These are phyloP conservation scores for Jasminum sambac DNA, from an alignment of 257 asterid genomes.

Conservation along the genomic window DNA sequence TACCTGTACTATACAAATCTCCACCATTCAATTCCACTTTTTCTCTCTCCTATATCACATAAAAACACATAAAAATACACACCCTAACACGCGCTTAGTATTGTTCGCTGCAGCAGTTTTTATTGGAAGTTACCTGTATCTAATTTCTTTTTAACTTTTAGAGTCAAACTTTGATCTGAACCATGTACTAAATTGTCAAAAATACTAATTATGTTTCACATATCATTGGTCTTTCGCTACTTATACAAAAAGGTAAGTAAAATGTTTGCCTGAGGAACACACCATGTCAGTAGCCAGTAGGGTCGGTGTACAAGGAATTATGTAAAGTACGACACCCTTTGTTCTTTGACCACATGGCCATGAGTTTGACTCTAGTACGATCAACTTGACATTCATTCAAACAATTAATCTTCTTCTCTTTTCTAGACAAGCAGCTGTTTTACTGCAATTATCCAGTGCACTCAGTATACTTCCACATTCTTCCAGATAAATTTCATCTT, in stretches of 20 bases:
- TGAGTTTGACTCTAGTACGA: slow-evolving; percentile 4
- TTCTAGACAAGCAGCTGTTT: slow-evolving; percentile 6
- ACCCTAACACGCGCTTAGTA: no score
- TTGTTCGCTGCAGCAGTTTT: not conserved
- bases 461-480: slow-evolving; percentile 13
- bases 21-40: no score
- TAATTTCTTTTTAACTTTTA: not conserved
- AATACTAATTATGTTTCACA: no score
- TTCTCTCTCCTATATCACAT: no score
- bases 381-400: slow-evolving; percentile 13
- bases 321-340: not conserved
- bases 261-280: no score
- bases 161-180: no score
- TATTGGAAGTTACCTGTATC: not conserved
- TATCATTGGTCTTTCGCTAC: no score
- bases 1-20: no score
- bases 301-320: not conserved
- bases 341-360: not conserved
- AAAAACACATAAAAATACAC: no score
- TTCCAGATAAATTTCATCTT: slow-evolving; percentile 1
- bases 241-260: no score
- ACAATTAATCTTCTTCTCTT: slow-evolving; percentile 10
- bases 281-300: not conserved
- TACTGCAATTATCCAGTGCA: slow-evolving; percentile 6
- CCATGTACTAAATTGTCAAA: no score